Evolutionary conservation across 164 flowering plant genomes (phyloP), one percentile per base, ranked within the genome.

Genomic region (Berberis thunbergii): DNA sequence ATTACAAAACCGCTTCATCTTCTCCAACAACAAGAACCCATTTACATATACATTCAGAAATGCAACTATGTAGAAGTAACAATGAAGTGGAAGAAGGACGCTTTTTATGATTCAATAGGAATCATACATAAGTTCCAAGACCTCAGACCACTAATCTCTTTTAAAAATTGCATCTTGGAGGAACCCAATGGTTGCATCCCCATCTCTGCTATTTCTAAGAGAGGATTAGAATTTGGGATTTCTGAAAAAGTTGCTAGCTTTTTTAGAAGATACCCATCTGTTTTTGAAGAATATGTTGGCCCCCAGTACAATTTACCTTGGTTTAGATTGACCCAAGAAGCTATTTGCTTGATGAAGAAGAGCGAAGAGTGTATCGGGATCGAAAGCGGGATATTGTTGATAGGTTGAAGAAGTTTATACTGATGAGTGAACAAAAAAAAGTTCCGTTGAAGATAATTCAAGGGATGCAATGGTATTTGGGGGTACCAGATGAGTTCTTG

Each of bases 61-160:
- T 69, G 45, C 59, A 76, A n/a, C 60, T 90, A 88, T 68, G 90
- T 85, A 6, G 72, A 90, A 69, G 96, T 86, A 59, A 88, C 84
- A 72, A 86, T 85, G 97, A 93, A 88, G 72, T 84, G 94, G 94
- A 93, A 89, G 68, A 85, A 79, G 64, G 97, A 90, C 57, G 55
- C 73, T 0, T 81, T 57, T 69, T 84, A 69, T 58, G 94, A 93
- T 59, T 79, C 83, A 4, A 80, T 93, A 59, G 91, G 86, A 43
- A 74, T 77, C 45, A 79, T 90, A 57, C 68, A 82, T 74, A 69
- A 58, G 49, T 79, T 89, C 62, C 59, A 70, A 3, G 74, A 77
- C 12, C 86, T 93, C 58, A 86, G 80, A 64, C 78, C 89, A 54
- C 46, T 93, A 3, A 63, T 86, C 56, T 41, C 83, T 39, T 70